phyloP scores from a whole-genome alignment of 306 rosid species.

The Acmispon strigosus region DNA sequence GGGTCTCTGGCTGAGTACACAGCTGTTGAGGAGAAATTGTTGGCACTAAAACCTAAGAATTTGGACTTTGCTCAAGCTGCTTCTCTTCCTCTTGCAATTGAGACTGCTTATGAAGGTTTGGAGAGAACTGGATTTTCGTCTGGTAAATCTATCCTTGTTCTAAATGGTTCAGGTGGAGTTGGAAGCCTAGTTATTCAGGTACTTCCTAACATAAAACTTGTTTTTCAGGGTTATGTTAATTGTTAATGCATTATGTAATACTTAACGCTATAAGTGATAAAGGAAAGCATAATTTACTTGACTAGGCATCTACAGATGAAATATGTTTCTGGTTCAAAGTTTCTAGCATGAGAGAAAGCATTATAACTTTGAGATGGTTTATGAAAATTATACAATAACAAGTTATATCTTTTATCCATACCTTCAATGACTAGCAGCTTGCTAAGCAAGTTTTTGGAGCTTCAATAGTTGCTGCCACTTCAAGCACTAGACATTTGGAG shows the following conservation, averaged over 20 bases:
- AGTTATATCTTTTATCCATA: not conserved
- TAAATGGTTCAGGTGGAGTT: constrained; percentile 94
- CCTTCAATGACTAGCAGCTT: constrained; percentile 38
- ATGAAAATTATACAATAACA: not conserved
- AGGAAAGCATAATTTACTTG: not conserved
- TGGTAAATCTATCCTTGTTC: constrained; percentile 83
- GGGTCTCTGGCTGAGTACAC: constrained; percentile 95
- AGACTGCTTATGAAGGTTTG: constrained; percentile 86
- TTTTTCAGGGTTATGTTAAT: too few relatives aligned
- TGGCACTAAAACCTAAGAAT: constrained; percentile 79
- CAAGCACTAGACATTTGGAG: constrained; percentile 76
- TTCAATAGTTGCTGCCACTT: constrained; percentile 80
- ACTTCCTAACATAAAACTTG: not conserved
- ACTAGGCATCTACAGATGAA: not conserved
- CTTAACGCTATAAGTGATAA: not conserved
- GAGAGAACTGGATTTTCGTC: constrained; percentile 72
- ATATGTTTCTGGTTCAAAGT: not conserved
- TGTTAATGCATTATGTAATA: not conserved
- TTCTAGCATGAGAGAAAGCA: not conserved
- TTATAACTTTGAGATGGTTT: not conserved
- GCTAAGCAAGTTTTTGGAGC: constrained; percentile 96
- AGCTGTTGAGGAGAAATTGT: constrained; percentile 71
- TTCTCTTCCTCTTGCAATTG: constrained; percentile 78
- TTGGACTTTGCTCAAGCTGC: constrained; percentile 80
- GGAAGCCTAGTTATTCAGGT: constrained; percentile 98